These are phyloP conservation scores for Leishmania amazonensis DNA, from an alignment of 208 protist genomes.

Conservation along the genomic window DNA sequence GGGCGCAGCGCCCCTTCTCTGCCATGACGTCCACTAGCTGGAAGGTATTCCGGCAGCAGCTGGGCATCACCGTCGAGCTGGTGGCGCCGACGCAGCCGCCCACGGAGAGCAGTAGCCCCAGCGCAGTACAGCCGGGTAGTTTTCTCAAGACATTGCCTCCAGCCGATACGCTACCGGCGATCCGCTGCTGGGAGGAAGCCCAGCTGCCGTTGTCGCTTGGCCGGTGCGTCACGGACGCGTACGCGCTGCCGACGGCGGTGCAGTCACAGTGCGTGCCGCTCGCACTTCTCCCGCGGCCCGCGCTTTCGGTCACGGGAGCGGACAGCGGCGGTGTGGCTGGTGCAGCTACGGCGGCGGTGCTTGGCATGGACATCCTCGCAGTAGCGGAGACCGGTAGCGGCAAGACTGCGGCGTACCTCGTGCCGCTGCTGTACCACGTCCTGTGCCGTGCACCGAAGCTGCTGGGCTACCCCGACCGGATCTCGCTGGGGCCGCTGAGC, in stretches of 20 bases:
- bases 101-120: background rate
- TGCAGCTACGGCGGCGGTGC: background rate
- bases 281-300: slow-evolving; percentile 19
- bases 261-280: slow-evolving; percentile 83
- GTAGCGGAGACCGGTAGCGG: slow-evolving; percentile 94
- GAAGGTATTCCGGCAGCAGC: slow-evolving; percentile 68
- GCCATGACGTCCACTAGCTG: slow-evolving; percentile 71
- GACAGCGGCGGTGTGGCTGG: background rate
- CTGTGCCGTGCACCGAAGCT: slow-evolving; percentile 48
- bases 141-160: slow-evolving; percentile 1
- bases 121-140: background rate
- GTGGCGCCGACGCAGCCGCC: slow-evolving; percentile 22
- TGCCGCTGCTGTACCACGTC: slow-evolving; percentile 87
- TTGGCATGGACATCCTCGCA: slow-evolving; percentile 81
- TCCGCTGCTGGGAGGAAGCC: slow-evolving; percentile 87
- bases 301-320: background rate
- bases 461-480: slow-evolving; percentile 55
- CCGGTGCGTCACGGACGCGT: slow-evolving; percentile 43
- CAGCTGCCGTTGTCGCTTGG: slow-evolving; percentile 65
- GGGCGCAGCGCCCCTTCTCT: slow-evolving; percentile 50
- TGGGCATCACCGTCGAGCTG: slow-evolving; percentile 72
- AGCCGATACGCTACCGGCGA: slow-evolving; percentile 34
- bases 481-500: slow-evolving; percentile 78
- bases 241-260: slow-evolving; percentile 72
- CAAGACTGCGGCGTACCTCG: slow-evolving; percentile 93